Base-by-base conservation (phyloP, 305 asterid genomes). In the Fraxinus paxiana region DNA sequence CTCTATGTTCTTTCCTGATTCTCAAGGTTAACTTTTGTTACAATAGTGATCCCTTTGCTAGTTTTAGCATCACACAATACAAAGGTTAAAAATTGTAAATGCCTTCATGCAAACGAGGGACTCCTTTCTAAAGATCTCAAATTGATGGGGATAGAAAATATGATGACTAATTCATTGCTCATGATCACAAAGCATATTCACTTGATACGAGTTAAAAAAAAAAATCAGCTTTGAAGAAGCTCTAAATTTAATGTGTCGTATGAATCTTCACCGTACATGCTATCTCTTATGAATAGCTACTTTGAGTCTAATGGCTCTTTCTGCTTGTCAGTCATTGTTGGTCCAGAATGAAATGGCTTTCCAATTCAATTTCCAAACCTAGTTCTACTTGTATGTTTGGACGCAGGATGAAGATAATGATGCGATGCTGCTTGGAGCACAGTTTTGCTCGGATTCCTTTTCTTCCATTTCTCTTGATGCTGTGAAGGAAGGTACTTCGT, bases 361-460 rank as follows among this genome's bases (percentile, higher is more conserved):
- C 81, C 71, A 20, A 70, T 28, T 81, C 75, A 73, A 80, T 35
- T 80, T 20, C 46, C 80, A 79, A 10, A 73, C 54, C 28, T 38
- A 38, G 26, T 54, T 72, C 48, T 65, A 8, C 81, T 6, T 81
- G 24, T 77, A 43, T 33, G 74, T 79, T 74, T 70, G 78, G 48
- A 74, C 81, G 81, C 88, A 96, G 98, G 99, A 93, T 84, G 93
- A 89, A 84, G 97, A 94, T 83, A 91, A 96, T 79, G 99, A 96
- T 54, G 94, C 98, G 70, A 93, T 96, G 95, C 88, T 96, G 76
- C 85, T 96, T 70, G 96, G 90, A 82, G 99, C 98, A 78, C 98
- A 92, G 80, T 94, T 96, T 87, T 96, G 96, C 90, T 89, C 90
- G 6, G 98, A 96, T 92, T 88, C 93, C 34, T 94, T 96, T 83